A percentile compares a stretch with the other conserved stretches of the same genome.
Evolutionary conservation across 495 filamentous ascomycete species (phyloP).

Genomic region (Glonium stellatum): DNA sequence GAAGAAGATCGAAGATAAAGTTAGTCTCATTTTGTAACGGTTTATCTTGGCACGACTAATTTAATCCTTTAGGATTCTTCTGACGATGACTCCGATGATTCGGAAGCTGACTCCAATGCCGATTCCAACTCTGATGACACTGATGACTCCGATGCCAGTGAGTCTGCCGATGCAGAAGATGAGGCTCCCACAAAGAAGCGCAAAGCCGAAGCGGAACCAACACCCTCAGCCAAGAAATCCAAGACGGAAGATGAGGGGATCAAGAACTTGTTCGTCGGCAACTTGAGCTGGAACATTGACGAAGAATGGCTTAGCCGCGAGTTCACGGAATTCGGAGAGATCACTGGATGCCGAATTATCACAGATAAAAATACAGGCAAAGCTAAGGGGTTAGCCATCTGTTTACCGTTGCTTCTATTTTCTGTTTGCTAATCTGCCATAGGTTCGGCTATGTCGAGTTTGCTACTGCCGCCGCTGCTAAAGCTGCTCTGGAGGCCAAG

Average conservation of each 20-base stretch:
- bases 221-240: constrained; percentile 67
- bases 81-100: constrained; percentile 35
- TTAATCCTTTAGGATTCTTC: not conserved
- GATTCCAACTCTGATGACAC: constrained; percentile 28
- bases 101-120: constrained; percentile 37
- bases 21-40: not conserved
- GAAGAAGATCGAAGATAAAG: constrained; percentile 24
- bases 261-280: constrained; percentile 82
- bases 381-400: constrained; percentile 65
- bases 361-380: constrained; percentile 74
- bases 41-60: not conserved
- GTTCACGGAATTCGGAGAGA: constrained; percentile 76
- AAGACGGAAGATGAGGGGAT: constrained; percentile 61
- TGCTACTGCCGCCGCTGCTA: constrained; percentile 56
- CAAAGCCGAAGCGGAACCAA: constrained; percentile 68
- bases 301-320: constrained; percentile 83
- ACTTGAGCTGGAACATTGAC: constrained; percentile 90
- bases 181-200: constrained; percentile 66
- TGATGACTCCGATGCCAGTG: constrained; percentile 37
- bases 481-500: constrained; percentile 74
- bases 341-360: constrained; percentile 70
- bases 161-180: constrained; percentile 17
- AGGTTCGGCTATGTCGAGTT: constrained; percentile 97
- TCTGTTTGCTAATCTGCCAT: constrained; percentile 30
- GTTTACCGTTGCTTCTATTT: not conserved